Evolutionary conservation across 352 stramenopile genomes (phyloP), one percentile per base, ranked within the genome.

Genomic region (Phytophthora ramorum): DNA sequence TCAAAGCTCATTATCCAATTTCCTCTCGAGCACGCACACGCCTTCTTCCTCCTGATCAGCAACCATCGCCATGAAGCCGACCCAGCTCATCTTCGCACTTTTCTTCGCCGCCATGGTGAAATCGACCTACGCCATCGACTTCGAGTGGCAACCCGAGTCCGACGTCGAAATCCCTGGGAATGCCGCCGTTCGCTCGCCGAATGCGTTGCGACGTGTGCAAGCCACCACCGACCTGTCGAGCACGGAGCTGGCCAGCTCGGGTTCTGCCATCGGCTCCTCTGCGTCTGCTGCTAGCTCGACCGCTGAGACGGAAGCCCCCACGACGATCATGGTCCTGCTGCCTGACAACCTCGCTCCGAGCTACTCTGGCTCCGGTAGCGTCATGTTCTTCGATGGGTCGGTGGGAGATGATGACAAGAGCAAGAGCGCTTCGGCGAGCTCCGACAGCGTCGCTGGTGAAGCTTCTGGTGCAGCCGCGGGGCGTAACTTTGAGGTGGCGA

Each of bases 311-410:
- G 73, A 79, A 49, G 37, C 46, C 10, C 75, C 77, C 14, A 66
- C 73, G n/a, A 85, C 78, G 30, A 82, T 87, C 57, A 87, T 87
- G 78, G 76, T 87, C 37, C 54, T 87, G 7, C 51, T 87, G 44
- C 78, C 76, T 3, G 78, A 83, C 38, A 82, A 78, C 34, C 65
- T 87, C n/a, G 73, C 77, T 7, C 58, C 60, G 20, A 79, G 63
- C 20, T 79, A 66, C 54, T 83, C 76, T 37, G 76, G 78, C 26
- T 87, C 78, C 0, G 71, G 73, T 17, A 83, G 76, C 30, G 63
- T 71, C 41, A 80, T 86, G 76, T 77, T 81, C 48, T 78, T 72
- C 32, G 68, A 72, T 40, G 52, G 63, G 17, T 65, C 60, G 2
- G 47, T 71, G 13, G 60, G 61, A 20, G 51, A 63, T 17, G 51